Percentiles rank a stretch among this genome's conserved stretches.
Conservation (phyloP, 768 basidiomycete species). For the Cystofilobasidium macerans region DNA sequence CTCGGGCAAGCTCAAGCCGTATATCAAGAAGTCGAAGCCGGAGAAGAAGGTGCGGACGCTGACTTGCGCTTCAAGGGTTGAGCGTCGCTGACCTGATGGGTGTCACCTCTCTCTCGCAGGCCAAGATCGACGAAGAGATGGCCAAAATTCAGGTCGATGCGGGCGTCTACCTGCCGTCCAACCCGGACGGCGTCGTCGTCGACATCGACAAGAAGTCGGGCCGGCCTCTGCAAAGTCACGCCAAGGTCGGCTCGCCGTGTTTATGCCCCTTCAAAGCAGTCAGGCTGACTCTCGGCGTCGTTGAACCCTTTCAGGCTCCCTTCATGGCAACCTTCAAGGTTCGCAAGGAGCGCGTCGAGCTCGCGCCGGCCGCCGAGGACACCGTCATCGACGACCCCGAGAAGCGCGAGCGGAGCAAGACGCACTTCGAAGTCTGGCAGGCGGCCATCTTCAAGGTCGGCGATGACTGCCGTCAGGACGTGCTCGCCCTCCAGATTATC, state of each 20-base stretch:
- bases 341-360: conserved; percentile 62
- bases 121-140: conserved; percentile 99
- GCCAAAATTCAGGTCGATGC: conserved; percentile 81
- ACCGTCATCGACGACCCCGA: conserved; percentile 50
- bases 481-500: conserved; percentile 91
- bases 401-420: conserved; percentile 42
- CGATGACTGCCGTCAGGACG: conserved; percentile 96
- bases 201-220: conserved; percentile 96
- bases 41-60: conserved; percentile 74
- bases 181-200: conserved; percentile 92
- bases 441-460: conserved; percentile 99
- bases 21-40: conserved; percentile 82
- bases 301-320: conserved; percentile 55
- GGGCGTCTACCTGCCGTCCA: conserved; percentile 95
- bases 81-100: conserved; percentile 15
- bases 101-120: conserved; percentile 43
- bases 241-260: conserved; percentile 53
- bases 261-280: not conserved
- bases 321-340: conserved; percentile 99
- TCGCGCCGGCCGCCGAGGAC: conserved; percentile 51
- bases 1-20: conserved; percentile 92
- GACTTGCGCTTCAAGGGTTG: not conserved
- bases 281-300: conserved; percentile 5
- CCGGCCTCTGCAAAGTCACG: conserved; percentile 89
- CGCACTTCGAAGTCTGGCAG: conserved; percentile 82